Base-by-base conservation (phyloP, 371 early-diverging fungal species). In the Mucor plumbeus region DNA sequence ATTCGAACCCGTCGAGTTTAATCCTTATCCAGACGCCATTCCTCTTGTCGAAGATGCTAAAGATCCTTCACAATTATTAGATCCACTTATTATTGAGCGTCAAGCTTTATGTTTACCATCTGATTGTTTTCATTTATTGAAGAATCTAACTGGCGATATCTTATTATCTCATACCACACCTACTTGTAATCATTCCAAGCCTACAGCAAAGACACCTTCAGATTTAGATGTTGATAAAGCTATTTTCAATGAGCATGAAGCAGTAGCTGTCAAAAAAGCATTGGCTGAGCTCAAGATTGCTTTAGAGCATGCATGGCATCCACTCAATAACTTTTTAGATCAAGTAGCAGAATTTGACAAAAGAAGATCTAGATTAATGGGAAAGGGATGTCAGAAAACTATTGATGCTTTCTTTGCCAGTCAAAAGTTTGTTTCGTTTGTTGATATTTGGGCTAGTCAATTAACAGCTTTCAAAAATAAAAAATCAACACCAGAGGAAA, bases 141-240 rank as follows among this genome's bases (percentile, higher is more conserved):
- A 90, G 62, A 82, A 88, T 64, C 84, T 92, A 58, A 90, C 92
- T 26, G 88, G 87, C 19, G 87, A 90, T 59, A 83, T 90, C 44
- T 82, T 92, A 1, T 80, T 88, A 17, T 89, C 90, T 38, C 92
- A 92, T 69, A 84, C 90, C 57, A 87, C 88, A 59, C 91, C 92
- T 17, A 87, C 88, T 19, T 94, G 94, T 73, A 78, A 87, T 57
- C 94, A 94, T 69, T 85, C 81, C 2, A 86, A 84, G 60, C 86
- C 90, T 8, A 84, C 86, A 53, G 83, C 86, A 36, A 88, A 85
- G 60, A 81, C 85, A 56, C 92, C 92, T 13, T 78, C 85, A 0
- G 93, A 93, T 70, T 84, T 93, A 17, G 93, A 93, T 44, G 72
- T 84, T 11, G 91, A 90, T 60, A 85, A 88, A 15, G 74, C 85